Percentiles rank a stretch among this genome's conserved stretches.
These are phyloP conservation scores for Gastrolobium villosum DNA, from an alignment of 306 rosid species.

Conservation along the genomic window DNA sequence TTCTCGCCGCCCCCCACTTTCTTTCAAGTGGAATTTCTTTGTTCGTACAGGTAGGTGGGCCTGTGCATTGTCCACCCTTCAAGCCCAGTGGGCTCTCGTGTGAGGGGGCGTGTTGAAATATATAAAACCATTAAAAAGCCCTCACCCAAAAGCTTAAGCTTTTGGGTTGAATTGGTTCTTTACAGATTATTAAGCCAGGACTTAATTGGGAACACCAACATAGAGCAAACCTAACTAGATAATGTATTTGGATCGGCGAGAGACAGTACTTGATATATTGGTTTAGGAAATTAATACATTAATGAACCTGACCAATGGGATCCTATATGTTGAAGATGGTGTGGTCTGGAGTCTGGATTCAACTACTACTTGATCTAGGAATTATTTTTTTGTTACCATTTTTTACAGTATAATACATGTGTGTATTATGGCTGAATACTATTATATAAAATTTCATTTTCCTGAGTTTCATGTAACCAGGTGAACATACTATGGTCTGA, in stretches of 20 bases:
- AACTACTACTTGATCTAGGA: neutral
- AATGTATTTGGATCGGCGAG: neutral
- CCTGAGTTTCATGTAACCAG: constrained; percentile 3
- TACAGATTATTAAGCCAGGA: neutral
- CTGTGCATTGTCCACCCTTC: no score
- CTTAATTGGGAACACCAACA: neutral
- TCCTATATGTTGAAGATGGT: neutral
- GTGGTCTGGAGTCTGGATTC: neutral
- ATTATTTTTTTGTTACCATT: neutral
- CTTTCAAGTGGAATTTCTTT: no score
- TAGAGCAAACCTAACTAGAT: neutral
- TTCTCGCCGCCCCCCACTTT: no score
- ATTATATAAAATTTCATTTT: neutral
- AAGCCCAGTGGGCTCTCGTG: no score
- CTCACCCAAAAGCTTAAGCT: no score
- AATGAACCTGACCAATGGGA: neutral
- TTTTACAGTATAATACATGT: constrained; percentile 12
- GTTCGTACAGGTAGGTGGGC: no score
- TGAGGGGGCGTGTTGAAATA: no score
- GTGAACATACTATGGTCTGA: constrained; percentile 35
- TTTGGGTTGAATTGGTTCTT: no score
- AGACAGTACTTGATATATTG: neutral
- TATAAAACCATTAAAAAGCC: no score
- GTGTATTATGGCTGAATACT: neutral
- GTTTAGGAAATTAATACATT: neutral